Evolutionary conservation across 179 eudicot genomes (phyloP), one percentile per base, ranked within the genome.

Genomic region (Amaranthus tricolor): DNA sequence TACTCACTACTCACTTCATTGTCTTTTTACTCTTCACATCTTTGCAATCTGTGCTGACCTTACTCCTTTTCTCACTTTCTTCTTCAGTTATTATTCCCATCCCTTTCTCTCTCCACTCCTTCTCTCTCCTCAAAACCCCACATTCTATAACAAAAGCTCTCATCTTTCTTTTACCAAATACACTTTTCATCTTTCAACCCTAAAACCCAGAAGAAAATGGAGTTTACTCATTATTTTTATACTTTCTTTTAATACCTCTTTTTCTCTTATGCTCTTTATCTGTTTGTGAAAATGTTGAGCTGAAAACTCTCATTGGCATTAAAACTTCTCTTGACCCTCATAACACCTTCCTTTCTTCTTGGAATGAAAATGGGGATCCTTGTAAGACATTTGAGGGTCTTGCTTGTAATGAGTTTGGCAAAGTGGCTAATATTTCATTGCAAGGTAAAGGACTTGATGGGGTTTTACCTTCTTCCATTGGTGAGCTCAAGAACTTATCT

Each of bases 361-460:
- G 98, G 98, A 70, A 82, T 45, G 20, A 71, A 31, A 73, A 84
- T 70, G 87, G 82, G 6, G 75, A 83, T 77, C 91, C 91, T 10
- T 89, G 96, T 73, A 79, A 80, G 21, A 50, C 85, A 5, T 93
- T 91, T 77, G 91, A 86, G 47, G 98, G 98, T 68, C 75, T 93
- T 55, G 92, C 91, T 54, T 93, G 92, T 62, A 76, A 91, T 70
- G 88, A 82, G 60, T 19, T 11, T 19, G 92, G 92, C n/a, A 83
- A 75, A 17, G 96, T 93, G 15, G 94, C 85, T 45, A 91, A 93
- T 75, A 89, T 93, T 56, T 91, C 98, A 7, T 81, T 93, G 71
- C 98, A 93, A 61, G 98, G 98, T 1, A 88, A 84, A 82, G 94
- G 94, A 15, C 84, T 93, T 50, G 53, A 82, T 73, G 98, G 98